Evolutionary conservation across 345 rosid species (phyloP).

Genomic region (Brassica juncea): DNA sequence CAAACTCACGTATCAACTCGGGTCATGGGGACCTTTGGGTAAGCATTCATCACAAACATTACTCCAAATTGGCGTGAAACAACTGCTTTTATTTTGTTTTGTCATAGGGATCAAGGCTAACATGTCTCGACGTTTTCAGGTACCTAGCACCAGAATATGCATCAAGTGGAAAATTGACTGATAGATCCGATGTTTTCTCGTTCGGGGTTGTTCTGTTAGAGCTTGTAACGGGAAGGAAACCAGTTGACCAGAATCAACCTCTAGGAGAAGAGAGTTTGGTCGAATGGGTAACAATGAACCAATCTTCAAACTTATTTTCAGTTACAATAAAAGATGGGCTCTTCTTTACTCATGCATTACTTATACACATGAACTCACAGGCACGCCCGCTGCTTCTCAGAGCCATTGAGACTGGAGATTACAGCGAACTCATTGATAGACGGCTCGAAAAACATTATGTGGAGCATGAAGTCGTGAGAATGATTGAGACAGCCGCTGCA

Average conservation of each 20-base stretch:
- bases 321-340: constrained; percentile 39
- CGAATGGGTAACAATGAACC: constrained; percentile 72
- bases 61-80: neutral
- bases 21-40: constrained; percentile 99
- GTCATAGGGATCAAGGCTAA: neutral
- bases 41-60: constrained; percentile 32
- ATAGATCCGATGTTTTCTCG: constrained; percentile 93
- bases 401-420: constrained; percentile 79
- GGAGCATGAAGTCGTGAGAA: constrained; percentile 70
- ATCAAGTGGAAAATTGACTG: constrained; percentile 89
- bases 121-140: constrained; percentile 45
- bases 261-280: constrained; percentile 96
- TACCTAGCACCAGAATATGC: constrained; percentile 98
- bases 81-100: constrained; percentile 28
- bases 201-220: constrained; percentile 96
- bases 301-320: constrained; percentile 12
- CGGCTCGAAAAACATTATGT: constrained; percentile 71
- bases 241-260: constrained; percentile 82
- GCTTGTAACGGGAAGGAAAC: constrained; percentile 89
- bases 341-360: constrained; percentile 41
- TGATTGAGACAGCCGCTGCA: constrained; percentile 94
- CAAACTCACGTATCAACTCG: constrained; percentile 96
- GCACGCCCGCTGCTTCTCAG: constrained; percentile 73
- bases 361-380: constrained; percentile 51
- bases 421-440: constrained; percentile 64